These are phyloP conservation scores for Kuraishia cidri DNA, from an alignment of 805 yeast genomes.

Conservation along the genomic window DNA sequence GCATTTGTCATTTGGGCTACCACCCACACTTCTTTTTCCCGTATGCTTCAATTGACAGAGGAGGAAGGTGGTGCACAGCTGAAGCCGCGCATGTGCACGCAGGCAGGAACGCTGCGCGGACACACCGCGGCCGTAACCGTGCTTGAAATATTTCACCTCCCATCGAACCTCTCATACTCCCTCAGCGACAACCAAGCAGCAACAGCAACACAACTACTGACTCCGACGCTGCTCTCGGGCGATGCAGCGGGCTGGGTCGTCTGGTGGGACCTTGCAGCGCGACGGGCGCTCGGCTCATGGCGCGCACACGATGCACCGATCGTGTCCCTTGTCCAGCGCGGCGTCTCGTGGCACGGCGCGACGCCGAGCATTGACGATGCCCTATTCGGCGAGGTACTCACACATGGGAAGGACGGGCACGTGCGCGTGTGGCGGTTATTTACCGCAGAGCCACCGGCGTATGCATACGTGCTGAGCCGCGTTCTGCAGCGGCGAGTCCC, in stretches of 20 bases:
- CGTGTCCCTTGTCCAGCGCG: slow-evolving; percentile 38
- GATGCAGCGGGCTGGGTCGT: slow-evolving; percentile 57
- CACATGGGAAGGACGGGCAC: slow-evolving; percentile 63
- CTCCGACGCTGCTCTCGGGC: slow-evolving; percentile 36
- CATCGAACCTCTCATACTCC: slow-evolving; percentile 7
- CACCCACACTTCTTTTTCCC: no score
- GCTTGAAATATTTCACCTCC: slow-evolving; percentile 4
- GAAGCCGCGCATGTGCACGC: no score
- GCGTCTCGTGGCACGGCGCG: slow-evolving; percentile 19
- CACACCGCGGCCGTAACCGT: slow-evolving; percentile 12
- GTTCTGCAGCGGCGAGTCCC: slow-evolving; percentile 12
- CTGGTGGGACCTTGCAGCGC: slow-evolving; percentile 53
- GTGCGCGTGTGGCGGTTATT: slow-evolving; percentile 35
- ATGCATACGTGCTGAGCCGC: slow-evolving; percentile 8
- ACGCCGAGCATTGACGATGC: slow-evolving; percentile 4
- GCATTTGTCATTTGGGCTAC: no score
- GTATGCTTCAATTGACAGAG: no score
- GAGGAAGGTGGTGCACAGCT: no score
- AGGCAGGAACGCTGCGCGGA: slow-evolving; percentile 24
- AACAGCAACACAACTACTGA: slow-evolving; percentile 14
- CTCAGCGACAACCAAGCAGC: not conserved
- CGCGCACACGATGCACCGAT: slow-evolving; percentile 47
- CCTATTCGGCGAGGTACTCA: slow-evolving; percentile 35
- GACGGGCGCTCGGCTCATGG: slow-evolving; percentile 52
- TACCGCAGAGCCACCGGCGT: no score